Evolutionary conservation across 2,329 filamentous ascomycete genomes (phyloP), one percentile per base, ranked within the genome.

Genomic region (Hymenoscyphus albidus): DNA sequence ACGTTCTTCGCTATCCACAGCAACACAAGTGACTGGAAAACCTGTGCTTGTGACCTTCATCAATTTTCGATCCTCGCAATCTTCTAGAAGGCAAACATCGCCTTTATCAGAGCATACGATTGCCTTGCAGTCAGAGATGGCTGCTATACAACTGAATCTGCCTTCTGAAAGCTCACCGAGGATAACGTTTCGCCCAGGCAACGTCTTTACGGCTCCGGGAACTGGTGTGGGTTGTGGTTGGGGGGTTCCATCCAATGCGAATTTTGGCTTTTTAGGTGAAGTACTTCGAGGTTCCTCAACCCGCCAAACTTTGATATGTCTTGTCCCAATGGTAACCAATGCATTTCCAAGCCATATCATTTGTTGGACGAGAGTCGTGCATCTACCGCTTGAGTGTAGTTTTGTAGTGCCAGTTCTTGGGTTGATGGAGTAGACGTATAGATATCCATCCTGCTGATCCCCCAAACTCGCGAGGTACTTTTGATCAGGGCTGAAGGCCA

Each of bases 221-320:
- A 74, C 63, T 73, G 74, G 71, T 74, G 71, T 12, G 74, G 74
- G 71, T 62, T 69, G 64, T 39, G 32, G 59, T 35, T 42, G 59
- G 51, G 72, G 72, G 38, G 70, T 78, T 40, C 74, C 71, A 58
- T 86, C 85, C 59, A 76, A 75, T 22, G 78, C 74, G 65, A 85
- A 83, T 68, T 83, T 85, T 73, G 83, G 77, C 74, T 91, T 92
- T 9, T 83, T 80, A 1, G 90, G 89, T 27, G 89, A 89, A 5
- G 79, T 78, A 18, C 82, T 78, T 54, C 74, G 80, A 64, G 73
- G 78, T 32, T 94, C 92, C 42, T 95, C 91, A 12, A 95, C 83
- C 70, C 89, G 88, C 95, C 95, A 99, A 60, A 96, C 85, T 77
- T 97, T 98, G 76, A 97, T 87, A 78, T 97, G 94, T 32, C 95